A percentile compares a stretch with the other conserved stretches of the same genome.
phyloP scores from a whole-genome alignment of 495 filamentous ascomycete genomes.

The Hyaloscypha bicolor region DNA sequence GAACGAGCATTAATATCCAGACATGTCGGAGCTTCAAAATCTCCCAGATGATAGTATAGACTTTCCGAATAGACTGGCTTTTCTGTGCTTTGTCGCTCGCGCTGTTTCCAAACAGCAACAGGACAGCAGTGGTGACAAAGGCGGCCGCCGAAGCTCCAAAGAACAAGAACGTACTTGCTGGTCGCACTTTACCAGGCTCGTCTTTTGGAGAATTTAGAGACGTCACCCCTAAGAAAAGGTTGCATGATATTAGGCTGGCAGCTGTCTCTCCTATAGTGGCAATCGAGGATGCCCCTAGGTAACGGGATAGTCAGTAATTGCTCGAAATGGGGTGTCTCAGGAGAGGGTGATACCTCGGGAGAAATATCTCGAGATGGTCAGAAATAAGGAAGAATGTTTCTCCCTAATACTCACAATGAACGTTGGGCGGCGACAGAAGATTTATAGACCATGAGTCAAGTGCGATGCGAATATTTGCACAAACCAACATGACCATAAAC shows the following conservation, averaged over 20 bases:
- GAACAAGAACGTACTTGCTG: conserved; percentile 14
- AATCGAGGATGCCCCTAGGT: conserved; percentile 1
- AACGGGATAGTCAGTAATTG: conserved; percentile 3
- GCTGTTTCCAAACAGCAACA: conserved; percentile 5
- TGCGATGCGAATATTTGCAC: conserved; percentile 17
- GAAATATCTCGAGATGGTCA: conserved; percentile 1
- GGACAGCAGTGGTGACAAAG: conserved; percentile 13
- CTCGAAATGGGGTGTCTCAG: not conserved
- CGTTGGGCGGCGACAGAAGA: conserved; percentile 10
- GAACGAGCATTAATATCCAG: conserved; percentile 13
- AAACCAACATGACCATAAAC: conserved; percentile 13
- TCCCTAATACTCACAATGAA: not conserved
- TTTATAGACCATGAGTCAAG: conserved; percentile 14
- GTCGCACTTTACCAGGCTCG: not conserved
- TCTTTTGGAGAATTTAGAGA: conserved; percentile 10
- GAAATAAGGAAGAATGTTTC: not conserved
- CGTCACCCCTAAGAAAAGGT: conserved; percentile 13
- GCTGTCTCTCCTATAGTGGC: conserved; percentile 12
- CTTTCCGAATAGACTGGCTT: conserved; percentile 9
- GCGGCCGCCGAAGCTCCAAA: conserved; percentile 7
- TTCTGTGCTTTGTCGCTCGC: conserved; percentile 4
- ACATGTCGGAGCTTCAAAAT: conserved; percentile 14
- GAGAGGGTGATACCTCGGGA: not conserved
- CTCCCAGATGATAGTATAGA: conserved; percentile 13
- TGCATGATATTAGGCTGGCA: conserved; percentile 9